A percentile compares a stretch with the other conserved stretches of the same genome.
Evolutionary conservation across 2,329 filamentous ascomycete species (phyloP).

Genomic region (Chalaropsis thielavioides): DNA sequence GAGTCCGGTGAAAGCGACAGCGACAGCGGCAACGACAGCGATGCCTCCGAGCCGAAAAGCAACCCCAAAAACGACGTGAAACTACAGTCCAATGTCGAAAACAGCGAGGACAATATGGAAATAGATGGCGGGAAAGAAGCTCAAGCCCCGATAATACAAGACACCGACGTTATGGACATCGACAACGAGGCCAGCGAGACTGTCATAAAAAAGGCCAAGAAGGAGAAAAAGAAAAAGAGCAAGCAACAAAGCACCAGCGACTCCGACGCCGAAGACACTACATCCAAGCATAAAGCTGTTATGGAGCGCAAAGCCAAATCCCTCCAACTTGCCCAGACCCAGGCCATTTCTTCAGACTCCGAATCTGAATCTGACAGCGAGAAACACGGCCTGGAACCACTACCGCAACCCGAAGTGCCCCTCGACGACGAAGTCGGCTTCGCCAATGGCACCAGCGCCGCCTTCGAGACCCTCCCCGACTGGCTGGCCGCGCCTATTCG

Average conservation of each 20-base stretch:
- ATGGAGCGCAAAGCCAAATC: slow-evolving; percentile 23
- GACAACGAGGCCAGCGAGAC: slow-evolving; percentile 17
- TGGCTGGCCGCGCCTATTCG: slow-evolving; percentile 71
- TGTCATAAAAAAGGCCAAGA: slow-evolving; percentile 17
- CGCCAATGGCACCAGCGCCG: slow-evolving; percentile 39
- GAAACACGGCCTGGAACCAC: slow-evolving; percentile 59
- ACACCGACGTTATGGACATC: not conserved
- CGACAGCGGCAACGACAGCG: slow-evolving; percentile 6
- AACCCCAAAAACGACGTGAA: not conserved
- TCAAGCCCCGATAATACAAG: not conserved
- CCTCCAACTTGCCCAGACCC: slow-evolving; percentile 26
- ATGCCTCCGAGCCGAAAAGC: not conserved
- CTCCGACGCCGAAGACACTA: slow-evolving; percentile 4
- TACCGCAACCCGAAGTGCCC: slow-evolving; percentile 61
- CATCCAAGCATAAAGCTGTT: slow-evolving; percentile 20
- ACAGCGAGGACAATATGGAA: not conserved
- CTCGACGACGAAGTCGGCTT: slow-evolving; percentile 41
- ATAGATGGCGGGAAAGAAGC: slow-evolving; percentile 18
- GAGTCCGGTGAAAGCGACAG: not conserved
- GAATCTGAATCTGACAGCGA: slow-evolving; percentile 28
- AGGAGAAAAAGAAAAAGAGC: slow-evolving; percentile 24
- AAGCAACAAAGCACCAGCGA: slow-evolving; percentile 18
- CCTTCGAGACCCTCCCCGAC: slow-evolving; percentile 58
- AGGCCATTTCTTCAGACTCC: slow-evolving; percentile 18
- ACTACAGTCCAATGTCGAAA: not conserved